Evolutionary conservation across 768 basidiomycete genomes (phyloP), one percentile per base, ranked within the genome.

Genomic region (Boletellus ananiceps): DNA sequence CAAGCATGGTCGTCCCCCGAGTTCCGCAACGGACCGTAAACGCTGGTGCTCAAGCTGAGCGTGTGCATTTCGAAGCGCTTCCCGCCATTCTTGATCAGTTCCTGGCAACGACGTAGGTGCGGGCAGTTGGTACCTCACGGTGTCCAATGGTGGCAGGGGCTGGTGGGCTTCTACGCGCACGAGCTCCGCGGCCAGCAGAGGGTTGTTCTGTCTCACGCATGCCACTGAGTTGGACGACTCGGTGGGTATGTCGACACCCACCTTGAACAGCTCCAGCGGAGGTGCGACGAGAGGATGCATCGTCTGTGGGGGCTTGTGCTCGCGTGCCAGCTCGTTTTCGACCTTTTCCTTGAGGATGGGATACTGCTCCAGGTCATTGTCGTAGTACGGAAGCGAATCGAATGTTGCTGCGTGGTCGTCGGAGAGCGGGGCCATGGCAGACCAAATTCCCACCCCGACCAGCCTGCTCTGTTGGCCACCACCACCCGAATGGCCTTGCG

Each of bases 371-470:
- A 94, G 76, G 65, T 96, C 92, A 64, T 93, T 89, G 72, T 97
- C 93, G 62, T 90, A 93, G 71, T 96, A 97, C 15, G 93, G 93
- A 55, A 96, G 75, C 21, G 92, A 88, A 68, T 96, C 93, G 57
- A 92, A 81, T 33, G 86, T 18, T 3, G 14, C 13, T 73, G 56
- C 55, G 34, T 44, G 51, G 33, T 57, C 35, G 54, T 47, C 40
- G 23, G 37, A 46, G 29, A 29, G 29, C 29, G 8, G 29, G 48
- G 59, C 49, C 71, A 72, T 73, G 44, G 46, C 55, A 50, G 54
- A 57, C 32, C n/a, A 40, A 66, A 46, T 64, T 62, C 57, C 51
- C 47, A 65, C 65, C 62, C 65, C 64, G 59, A 59, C 64, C 46
- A 14, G 43, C 33, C 12, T 27, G 19, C 38, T 27, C 25, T 29